Percentiles rank a stretch among this genome's conserved stretches.
These are phyloP conservation scores for Globisporangium uncinulatum DNA, from an alignment of 352 stramenopile species.

Conservation along the genomic window DNA sequence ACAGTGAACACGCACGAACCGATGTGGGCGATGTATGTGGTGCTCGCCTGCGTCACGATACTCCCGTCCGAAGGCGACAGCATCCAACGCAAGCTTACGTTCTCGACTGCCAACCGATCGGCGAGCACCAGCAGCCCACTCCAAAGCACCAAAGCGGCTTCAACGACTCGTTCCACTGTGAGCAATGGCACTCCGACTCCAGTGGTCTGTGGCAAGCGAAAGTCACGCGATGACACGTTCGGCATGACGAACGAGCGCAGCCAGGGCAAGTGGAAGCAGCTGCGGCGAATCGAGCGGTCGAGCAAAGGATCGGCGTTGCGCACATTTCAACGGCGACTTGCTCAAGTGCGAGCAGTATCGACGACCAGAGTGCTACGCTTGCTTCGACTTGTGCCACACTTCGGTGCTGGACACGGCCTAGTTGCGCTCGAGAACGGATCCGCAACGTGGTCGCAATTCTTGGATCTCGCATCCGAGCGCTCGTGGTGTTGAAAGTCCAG, in stretches of 20 bases:
- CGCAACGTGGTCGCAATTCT: not conserved
- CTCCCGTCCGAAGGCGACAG: too few relatives aligned
- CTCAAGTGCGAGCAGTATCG: not conserved
- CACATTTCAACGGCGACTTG: not conserved
- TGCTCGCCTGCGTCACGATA: too few relatives aligned
- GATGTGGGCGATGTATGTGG: too few relatives aligned
- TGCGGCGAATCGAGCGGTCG: slow-evolving; percentile 9
- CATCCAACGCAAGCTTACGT: too few relatives aligned
- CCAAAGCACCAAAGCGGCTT: too few relatives aligned
- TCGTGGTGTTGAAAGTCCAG: slow-evolving; percentile 21
- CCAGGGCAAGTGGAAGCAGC: slow-evolving; percentile 10
- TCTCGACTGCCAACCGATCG: too few relatives aligned
- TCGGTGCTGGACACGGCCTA: slow-evolving; percentile 2
- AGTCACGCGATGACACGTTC: slow-evolving; percentile 11
- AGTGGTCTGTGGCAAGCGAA: slow-evolving; percentile 24
- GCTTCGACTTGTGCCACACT: slow-evolving; percentile 3
- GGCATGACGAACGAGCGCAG: slow-evolving; percentile 16
- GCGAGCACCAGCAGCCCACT: too few relatives aligned
- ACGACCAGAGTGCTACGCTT: not conserved
- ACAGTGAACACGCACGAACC: slow-evolving; percentile 1
- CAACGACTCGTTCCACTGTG: too few relatives aligned
- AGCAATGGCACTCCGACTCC: too few relatives aligned
- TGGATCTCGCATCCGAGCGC: not conserved
- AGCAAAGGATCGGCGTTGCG: not conserved
- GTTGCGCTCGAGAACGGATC: not conserved